A percentile compares a stretch with the other conserved stretches of the same genome.
phyloP scores from a whole-genome alignment of 2,329 filamentous ascomycete genomes.

The Dothideomycetes sp. region DNA sequence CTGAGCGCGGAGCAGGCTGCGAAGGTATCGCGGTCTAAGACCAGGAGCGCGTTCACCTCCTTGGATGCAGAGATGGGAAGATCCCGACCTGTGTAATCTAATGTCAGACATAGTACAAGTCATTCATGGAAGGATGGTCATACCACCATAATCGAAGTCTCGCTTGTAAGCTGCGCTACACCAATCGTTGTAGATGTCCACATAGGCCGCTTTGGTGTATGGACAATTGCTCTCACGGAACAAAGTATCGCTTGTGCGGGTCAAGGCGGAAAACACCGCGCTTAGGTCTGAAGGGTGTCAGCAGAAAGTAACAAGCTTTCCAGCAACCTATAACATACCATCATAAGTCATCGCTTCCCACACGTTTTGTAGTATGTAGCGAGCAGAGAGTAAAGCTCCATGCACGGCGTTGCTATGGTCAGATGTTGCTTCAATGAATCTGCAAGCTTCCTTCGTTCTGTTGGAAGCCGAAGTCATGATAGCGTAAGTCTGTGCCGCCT shows the following conservation, averaged over 20 bases:
- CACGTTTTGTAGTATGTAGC: conserved; percentile 12
- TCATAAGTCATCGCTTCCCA: background rate
- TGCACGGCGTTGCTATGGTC: conserved; percentile 20
- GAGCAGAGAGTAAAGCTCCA: conserved; percentile 20
- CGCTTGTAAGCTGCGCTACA: background rate
- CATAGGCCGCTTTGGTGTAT: conserved; percentile 23
- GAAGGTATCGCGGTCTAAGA: conserved; percentile 3
- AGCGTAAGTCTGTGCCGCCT: conserved; percentile 60
- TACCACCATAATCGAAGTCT: background rate
- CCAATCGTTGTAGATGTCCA: conserved; percentile 18
- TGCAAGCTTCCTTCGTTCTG: conserved; percentile 4
- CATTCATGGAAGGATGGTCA: too few relatives aligned
- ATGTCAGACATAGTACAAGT: background rate
- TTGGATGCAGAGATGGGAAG: background rate
- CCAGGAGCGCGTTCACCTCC: conserved; percentile 3
- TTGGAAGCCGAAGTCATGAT: conserved; percentile 17
- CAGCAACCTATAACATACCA: background rate
- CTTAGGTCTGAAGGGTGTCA: background rate
- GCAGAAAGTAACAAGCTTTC: background rate
- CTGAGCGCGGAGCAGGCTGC: conserved; percentile 5
- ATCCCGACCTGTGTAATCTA: background rate
- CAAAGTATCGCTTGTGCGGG: conserved; percentile 6
- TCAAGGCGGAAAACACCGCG: background rate
- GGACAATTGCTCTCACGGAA: conserved; percentile 16
- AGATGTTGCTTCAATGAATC: conserved; percentile 2